Evolutionary conservation across 2,329 filamentous ascomycete species (phyloP), one percentile per base, ranked within the genome.

Genomic region (Fusarium papillatum): DNA sequence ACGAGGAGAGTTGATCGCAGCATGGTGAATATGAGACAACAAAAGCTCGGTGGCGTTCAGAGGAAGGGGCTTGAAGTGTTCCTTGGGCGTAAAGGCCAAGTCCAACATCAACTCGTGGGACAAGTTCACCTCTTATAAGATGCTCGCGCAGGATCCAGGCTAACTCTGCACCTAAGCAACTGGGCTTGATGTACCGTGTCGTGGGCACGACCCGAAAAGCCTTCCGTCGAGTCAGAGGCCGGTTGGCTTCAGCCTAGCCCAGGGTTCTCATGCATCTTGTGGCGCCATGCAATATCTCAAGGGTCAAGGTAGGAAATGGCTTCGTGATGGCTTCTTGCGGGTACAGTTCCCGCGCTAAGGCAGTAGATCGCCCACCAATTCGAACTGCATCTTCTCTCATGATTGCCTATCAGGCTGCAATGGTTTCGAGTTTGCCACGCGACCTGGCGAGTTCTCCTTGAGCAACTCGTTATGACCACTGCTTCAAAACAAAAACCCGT

Each of bases 1-100:
- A 83, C 73, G 50, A 83, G 46, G 24, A 83, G 69, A 57, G 72
- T 71, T 50, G 79, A 78, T 65, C 61, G 73, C 72, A 76, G 22
- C 81, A 83, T 83, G 11, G 22, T 24, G 22, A 41, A 59, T 64
- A 29, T 39, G 43, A 22, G 13, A 48, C 5, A 22, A 38, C 31
- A n/a, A 38, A 36, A 5, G 16, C 17, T 16, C 61, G 16, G 22
- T 46, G 26, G 39, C 26, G 64, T 71, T 24, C 34, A 72, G 19
- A 13, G 53, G n/a, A 62, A 39, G 46, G 39, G 39, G 50, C 34
- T 64, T 43, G n/a, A n/a, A 69, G 39, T 53, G 60, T 26, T 59
- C 46, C 36, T 31, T n/a, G 29, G 19, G 8, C n/a, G 43, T 57
- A 39, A 8, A 22, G 39, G 39, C 11, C 22, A 48, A 31, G 6